Evolutionary conservation across 805 yeast genomes (phyloP), one percentile per base, ranked within the genome.

Genomic region (Starmerella potacharoeniae): DNA sequence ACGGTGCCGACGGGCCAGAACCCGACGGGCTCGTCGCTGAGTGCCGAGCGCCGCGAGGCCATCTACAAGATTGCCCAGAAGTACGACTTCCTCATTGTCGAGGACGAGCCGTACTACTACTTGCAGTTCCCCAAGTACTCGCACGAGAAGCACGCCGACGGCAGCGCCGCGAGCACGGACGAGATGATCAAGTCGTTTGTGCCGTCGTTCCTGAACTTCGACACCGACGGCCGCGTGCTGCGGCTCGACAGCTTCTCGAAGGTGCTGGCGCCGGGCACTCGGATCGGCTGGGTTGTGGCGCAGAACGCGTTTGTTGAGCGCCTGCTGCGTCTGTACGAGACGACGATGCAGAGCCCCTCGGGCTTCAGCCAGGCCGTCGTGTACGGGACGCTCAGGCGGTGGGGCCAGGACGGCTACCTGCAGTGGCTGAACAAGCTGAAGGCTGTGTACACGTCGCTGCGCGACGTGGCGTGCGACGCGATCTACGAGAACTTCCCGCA

Each of bases 91-190:
- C 65, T 91, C 54, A 82, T 91, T 61, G 69, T 91, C 52, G 98
- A 91, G 74, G 98, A 91, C 69, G 98, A 93, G 72, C 98, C 98
- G 53, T 91, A 91, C 80, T 91, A 86, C 76, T 91, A 88, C 75
- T 75, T 91, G 68, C 98, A 91, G 73, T 46, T 46, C 50, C 50
- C 50, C 6, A 11, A 16, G 33, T 46, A 46, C 50, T 46, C 50
- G 40, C 50, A 46, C 71, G 75, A 63, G 49, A 65, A 70, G 62
- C 66, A 62, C 42, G 61, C 58, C 33, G 48, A 51, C 14, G 49
- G 46, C 41, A 54, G 47, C 28, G 58, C 59, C 8, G n/a, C 58
- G 13, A 61, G 74, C 50, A 93, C 84, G 66, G 81, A 84, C 34
- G 83, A 79, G 59, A 85, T 89, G 69, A 57, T 86, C 57, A 67